Conservation (phyloP, 2,329 filamentous ascomycete species). For the Xylaria sp. region DNA sequence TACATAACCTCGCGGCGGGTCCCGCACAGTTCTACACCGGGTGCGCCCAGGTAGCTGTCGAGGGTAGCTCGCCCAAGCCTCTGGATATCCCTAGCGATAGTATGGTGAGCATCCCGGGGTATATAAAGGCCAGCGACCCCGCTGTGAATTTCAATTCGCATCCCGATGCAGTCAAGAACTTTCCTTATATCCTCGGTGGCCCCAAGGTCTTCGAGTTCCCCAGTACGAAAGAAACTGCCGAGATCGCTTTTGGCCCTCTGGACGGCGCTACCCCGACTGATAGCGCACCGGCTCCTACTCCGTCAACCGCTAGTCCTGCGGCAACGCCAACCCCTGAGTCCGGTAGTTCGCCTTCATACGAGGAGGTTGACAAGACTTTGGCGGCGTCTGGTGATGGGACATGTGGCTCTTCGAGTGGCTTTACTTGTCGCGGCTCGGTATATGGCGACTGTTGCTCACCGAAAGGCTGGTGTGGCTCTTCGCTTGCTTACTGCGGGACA, state of each 20-base stretch:
- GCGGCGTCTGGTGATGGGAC: background rate
- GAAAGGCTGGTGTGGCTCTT: slow-evolving; percentile 10
- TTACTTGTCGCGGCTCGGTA: background rate
- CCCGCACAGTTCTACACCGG: slow-evolving; percentile 49
- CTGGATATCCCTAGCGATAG: slow-evolving; percentile 46
- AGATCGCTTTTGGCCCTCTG: slow-evolving; percentile 12
- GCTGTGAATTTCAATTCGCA: slow-evolving; percentile 27
- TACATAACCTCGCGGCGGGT: slow-evolving; percentile 51
- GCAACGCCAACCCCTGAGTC: background rate
- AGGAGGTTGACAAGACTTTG: background rate
- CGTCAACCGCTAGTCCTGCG: background rate
- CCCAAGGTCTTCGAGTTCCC: slow-evolving; percentile 9
- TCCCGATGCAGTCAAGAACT: slow-evolving; percentile 8
- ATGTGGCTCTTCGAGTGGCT: slow-evolving; percentile 3
- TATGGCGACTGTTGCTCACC: slow-evolving; percentile 14
- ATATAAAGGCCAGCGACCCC: slow-evolving; percentile 22
- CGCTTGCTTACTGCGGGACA: slow-evolving; percentile 2
- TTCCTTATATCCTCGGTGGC: slow-evolving; percentile 19
- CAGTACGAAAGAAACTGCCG: slow-evolving; percentile 6
- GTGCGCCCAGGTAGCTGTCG: slow-evolving; percentile 5
- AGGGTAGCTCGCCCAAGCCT: slow-evolving; percentile 29
- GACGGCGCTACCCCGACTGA: background rate
- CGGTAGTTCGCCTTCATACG: background rate
- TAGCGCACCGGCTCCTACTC: background rate
- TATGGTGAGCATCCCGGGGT: slow-evolving; percentile 26